Conservation (phyloP, 2,329 filamentous ascomycete species). For the Penicillium sp. region DNA sequence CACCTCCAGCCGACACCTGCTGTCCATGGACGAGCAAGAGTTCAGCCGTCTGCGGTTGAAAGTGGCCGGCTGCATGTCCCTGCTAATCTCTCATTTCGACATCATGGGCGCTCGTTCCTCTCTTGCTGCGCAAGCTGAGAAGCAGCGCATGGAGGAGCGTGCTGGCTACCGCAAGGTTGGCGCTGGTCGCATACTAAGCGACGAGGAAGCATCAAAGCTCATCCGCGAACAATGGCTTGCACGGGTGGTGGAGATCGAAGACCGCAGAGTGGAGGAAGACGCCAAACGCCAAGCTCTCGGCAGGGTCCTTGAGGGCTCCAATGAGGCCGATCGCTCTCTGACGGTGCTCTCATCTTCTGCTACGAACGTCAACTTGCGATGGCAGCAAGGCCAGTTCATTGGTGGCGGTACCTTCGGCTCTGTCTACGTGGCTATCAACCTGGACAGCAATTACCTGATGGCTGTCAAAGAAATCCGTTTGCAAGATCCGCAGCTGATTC, state of each 20-base stretch:
- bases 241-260: constrained; percentile 75
- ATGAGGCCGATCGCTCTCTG: constrained; percentile 92
- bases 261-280: constrained; percentile 74
- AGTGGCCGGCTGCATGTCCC: constrained; percentile 94
- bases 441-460: constrained; percentile 95
- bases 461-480: constrained; percentile 98
- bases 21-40: constrained; percentile 86
- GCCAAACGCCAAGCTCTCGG: constrained; percentile 85
- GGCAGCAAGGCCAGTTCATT: constrained; percentile 98
- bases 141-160: constrained; percentile 79
- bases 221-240: constrained; percentile 75
- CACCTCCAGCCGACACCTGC: constrained; percentile 88
- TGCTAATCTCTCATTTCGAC: constrained; percentile 97
- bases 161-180: constrained; percentile 77
- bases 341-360: constrained; percentile 92
- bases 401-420: constrained; percentile 96
- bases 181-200: constrained; percentile 71
- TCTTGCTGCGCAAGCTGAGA: constrained; percentile 90
- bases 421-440: constrained; percentile 95
- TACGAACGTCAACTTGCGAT: constrained; percentile 91
- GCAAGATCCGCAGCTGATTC: constrained; percentile 94
- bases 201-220: constrained; percentile 78
- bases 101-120: constrained; percentile 97
- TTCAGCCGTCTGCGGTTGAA: constrained; percentile 81
- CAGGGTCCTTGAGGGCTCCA: constrained; percentile 87